Conservation (phyloP, 495 filamentous ascomycete genomes). For the Hyaloscypha variabilis region DNA sequence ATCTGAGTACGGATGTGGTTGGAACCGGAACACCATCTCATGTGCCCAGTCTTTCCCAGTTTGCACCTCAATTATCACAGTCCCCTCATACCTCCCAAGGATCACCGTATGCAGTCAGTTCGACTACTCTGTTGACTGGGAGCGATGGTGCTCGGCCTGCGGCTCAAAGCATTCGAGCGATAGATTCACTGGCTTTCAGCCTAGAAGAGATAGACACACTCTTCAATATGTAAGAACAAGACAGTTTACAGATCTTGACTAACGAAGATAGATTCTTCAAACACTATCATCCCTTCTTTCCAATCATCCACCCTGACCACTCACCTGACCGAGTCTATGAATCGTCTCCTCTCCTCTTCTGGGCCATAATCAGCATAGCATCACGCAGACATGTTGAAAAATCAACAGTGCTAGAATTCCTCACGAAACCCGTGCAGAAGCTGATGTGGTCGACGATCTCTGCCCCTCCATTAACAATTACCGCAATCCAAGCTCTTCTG, state of each 20-base stretch:
- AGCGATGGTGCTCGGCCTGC: neutral
- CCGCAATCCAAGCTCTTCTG: slow-evolving; percentile 50
- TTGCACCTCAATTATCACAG: neutral
- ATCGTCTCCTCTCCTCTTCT: slow-evolving; percentile 53
- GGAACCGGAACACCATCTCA: neutral
- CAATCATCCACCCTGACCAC: slow-evolving; percentile 44
- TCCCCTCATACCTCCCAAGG: neutral
- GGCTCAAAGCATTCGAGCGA: neutral
- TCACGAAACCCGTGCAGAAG: slow-evolving; percentile 44
- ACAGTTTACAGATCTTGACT: neutral
- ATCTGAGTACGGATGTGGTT: neutral
- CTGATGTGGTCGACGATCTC: slow-evolving; percentile 47
- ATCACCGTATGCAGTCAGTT: neutral
- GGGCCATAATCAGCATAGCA: slow-evolving; percentile 45
- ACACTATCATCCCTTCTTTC: slow-evolving; percentile 48
- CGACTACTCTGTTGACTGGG: neutral
- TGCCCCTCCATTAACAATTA: slow-evolving; percentile 42
- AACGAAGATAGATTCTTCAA: slow-evolving; percentile 44
- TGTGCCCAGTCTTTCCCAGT: neutral
- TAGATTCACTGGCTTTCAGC: slow-evolving; percentile 1
- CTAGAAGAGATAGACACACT: neutral
- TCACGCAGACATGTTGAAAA: slow-evolving; percentile 38
- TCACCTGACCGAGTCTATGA: slow-evolving; percentile 46
- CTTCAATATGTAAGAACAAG: slow-evolving; percentile 5
- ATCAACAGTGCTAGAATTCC: slow-evolving; percentile 44